Evolutionary conservation across 1,284 basidiomycete species (phyloP), one percentile per base, ranked within the genome.

Genomic region (Irpex lacteus): DNA sequence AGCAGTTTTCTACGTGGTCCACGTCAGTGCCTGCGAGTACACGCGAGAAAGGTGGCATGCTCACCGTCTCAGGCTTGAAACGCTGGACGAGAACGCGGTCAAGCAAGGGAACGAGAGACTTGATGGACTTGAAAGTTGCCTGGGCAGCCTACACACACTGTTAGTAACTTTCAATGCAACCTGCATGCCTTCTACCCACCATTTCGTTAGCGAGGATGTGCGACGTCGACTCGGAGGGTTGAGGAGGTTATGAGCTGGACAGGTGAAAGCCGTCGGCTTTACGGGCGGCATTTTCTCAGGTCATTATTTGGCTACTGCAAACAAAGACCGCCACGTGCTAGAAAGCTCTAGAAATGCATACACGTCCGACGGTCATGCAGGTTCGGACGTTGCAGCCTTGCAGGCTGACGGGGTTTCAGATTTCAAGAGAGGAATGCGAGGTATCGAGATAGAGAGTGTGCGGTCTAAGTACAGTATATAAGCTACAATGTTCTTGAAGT

Each of bases 1-100:
- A 13, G 95, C 91, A 40, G 96, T 98, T 95, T 98, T 97, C 93
- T 97, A 70, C 44, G 61, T 2, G 9, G 49, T 13, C 32, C 36
- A 34, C 62, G 49, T 21, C 44, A 36, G 53, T 26, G 15, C 26
- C 44, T 34, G 18, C 44, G 36, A 19, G 47, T 26, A n/a, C 38
- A 60, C 36, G 26, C 57, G 47, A 63, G 8, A 19, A 57, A 38
- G 9, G 26, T 2, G 34, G 7, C 5, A 59, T 15, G 81, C 88
- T 68, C 71, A 95, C 94, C 2, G 92, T 91, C 70, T 95, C 94
- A 52, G 95, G 83, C 83, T 98, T 98, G 88, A 97, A 97, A 68
- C 96, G 88, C 82, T 98, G 96, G 66, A 99, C 96, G 67, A 99
- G 86, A 68, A 99, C 94, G 70, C 97, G 94, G 89, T 98, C 97